phyloP scores from a whole-genome alignment of 2,329 filamentous ascomycete genomes.

The Blastomyces silverae region DNA sequence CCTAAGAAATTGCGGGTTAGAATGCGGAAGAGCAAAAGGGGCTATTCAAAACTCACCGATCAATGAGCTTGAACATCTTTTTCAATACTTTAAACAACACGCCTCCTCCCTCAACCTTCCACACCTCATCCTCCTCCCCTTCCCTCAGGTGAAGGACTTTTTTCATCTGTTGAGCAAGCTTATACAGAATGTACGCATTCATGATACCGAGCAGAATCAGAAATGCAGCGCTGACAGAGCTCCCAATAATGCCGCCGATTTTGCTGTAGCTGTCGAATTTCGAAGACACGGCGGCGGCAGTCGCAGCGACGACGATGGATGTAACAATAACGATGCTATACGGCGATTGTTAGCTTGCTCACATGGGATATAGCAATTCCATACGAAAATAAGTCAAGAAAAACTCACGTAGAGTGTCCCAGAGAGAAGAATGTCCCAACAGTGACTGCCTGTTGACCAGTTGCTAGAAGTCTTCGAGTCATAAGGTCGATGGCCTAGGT shows the following conservation, averaged over 20 bases:
- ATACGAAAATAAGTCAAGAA: too few species aligned
- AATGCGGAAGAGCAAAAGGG: not conserved
- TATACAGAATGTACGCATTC: conserved; percentile 79
- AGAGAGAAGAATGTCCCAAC: conserved; percentile 93
- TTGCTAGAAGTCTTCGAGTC: conserved; percentile 80
- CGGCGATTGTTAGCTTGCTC: conserved; percentile 13
- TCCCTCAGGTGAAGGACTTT: conserved; percentile 49
- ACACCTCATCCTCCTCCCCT: conserved; percentile 46
- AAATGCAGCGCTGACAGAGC: conserved; percentile 75
- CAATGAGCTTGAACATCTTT: conserved; percentile 65
- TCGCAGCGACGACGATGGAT: conserved; percentile 85
- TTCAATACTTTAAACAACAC: conserved; percentile 66
- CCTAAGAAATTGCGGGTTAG: conserved; percentile 23
- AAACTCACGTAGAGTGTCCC: conserved; percentile 68
- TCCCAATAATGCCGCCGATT: conserved; percentile 83
- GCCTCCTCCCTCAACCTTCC: conserved; percentile 69
- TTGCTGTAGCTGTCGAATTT: conserved; percentile 73
- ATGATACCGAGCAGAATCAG: conserved; percentile 73
- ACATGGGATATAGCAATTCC: not conserved
- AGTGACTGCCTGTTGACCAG: conserved; percentile 77
- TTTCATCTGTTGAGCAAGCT: conserved; percentile 62
- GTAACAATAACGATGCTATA: conserved; percentile 72
- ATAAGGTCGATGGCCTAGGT: conserved; percentile 78
- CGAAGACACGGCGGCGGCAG: conserved; percentile 71
- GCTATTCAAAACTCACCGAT: conserved; percentile 35